These are phyloP conservation scores for Butyriboletus loyo DNA, from an alignment of 768 basidiomycete genomes.

Conservation along the genomic window DNA sequence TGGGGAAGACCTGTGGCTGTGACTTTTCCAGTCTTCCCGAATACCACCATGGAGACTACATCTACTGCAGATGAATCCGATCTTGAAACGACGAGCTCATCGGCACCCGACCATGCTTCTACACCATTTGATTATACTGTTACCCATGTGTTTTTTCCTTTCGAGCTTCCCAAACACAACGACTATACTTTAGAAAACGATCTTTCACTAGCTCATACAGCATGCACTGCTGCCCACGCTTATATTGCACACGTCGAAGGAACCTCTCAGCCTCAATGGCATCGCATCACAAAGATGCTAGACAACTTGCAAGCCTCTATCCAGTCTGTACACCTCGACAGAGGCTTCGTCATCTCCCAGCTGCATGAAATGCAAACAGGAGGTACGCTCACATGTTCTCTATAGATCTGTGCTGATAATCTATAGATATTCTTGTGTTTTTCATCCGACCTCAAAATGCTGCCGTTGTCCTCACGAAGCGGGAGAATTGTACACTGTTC, in stretches of 20 bases:
- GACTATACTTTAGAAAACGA: conserved; percentile 1
- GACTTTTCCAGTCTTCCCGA: no score
- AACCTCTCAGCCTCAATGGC: not conserved
- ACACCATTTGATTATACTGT: not conserved
- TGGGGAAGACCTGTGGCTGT: no score
- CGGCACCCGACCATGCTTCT: no score
- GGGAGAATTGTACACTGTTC: conserved; percentile 19
- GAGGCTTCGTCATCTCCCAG: not conserved
- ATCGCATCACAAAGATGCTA: conserved; percentile 1
- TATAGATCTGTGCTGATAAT: not conserved
- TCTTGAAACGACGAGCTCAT: not conserved
- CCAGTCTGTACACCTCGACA: no score
- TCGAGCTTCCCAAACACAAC: not conserved
- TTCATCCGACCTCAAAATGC: conserved; percentile 44
- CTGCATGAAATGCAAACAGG: not conserved
- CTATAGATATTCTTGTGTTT: conserved; percentile 34
- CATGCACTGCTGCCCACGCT: not conserved
- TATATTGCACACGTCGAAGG: not conserved
- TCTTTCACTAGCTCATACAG: not conserved
- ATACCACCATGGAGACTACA: no score
- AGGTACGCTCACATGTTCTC: not conserved
- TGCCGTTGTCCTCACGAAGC: conserved; percentile 35
- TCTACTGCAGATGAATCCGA: no score
- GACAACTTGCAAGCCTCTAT: not conserved
- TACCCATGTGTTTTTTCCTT: conserved; percentile 14